Evolutionary conservation across 306 rosid genomes (phyloP).

Genomic region (Fragaria vesca): DNA sequence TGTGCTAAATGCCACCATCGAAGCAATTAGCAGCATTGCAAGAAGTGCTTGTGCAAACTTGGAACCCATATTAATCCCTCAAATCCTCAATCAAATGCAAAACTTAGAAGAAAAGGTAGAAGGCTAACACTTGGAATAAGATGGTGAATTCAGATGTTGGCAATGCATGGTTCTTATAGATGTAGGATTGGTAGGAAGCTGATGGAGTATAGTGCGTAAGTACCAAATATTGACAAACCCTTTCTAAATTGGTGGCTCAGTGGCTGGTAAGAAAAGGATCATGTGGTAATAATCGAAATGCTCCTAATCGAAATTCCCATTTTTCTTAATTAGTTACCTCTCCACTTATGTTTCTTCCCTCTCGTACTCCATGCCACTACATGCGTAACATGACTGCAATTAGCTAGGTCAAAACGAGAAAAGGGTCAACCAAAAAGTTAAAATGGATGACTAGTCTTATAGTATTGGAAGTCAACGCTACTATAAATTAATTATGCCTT

Average conservation of each 20-base stretch:
- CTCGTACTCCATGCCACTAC: no score
- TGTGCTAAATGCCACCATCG: slow-evolving; percentile 28
- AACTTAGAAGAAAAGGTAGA: background rate
- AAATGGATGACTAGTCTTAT: no score
- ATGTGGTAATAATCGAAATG: no score
- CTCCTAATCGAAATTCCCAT: no score
- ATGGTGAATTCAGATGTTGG: background rate
- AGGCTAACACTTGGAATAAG: background rate
- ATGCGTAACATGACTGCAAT: no score
- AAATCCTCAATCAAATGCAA: background rate
- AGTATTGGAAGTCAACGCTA: no score
- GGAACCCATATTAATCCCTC: slow-evolving; percentile 22
- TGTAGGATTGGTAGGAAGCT: background rate
- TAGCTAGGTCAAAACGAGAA: no score
- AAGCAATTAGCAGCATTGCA: slow-evolving; percentile 16
- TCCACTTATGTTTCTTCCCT: no score
- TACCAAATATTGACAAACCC: slow-evolving; percentile 20
- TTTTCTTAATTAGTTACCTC: no score
- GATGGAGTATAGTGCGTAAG: slow-evolving; percentile 24
- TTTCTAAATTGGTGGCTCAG: slow-evolving; percentile 14
- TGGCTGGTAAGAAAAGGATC: background rate
- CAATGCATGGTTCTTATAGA: slow-evolving; percentile 25
- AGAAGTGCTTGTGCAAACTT: slow-evolving; percentile 10
- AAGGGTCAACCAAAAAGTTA: no score
- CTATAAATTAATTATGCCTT: no score